A percentile compares a stretch with the other conserved stretches of the same genome.
These are phyloP conservation scores for Caulochytrium protostelioides DNA, from an alignment of 371 early-diverging fungal genomes.

Conservation along the genomic window DNA sequence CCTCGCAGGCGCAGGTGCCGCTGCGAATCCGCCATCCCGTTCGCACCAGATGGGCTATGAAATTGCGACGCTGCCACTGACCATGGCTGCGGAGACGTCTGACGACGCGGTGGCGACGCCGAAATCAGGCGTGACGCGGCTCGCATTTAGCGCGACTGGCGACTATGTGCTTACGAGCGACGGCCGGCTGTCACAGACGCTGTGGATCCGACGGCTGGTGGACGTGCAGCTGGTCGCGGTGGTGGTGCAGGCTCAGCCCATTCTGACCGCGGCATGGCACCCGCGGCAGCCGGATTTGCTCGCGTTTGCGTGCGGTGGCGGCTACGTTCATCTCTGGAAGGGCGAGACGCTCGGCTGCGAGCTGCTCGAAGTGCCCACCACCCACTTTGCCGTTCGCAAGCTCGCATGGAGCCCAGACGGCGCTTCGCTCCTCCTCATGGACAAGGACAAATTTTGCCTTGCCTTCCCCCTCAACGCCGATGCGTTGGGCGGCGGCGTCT, in stretches of 20 bases:
- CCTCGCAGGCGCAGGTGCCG: too few species aligned
- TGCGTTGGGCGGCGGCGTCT: too few species aligned
- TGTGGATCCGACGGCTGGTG: slow-evolving; percentile 40
- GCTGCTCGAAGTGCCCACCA: slow-evolving; percentile 22
- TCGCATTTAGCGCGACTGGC: slow-evolving; percentile 38
- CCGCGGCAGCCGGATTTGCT: slow-evolving; percentile 23
- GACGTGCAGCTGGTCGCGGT: slow-evolving; percentile 17
- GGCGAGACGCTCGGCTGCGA: slow-evolving; percentile 12
- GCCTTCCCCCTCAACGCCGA: slow-evolving; percentile 14
- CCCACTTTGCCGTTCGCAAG: slow-evolving; percentile 13
- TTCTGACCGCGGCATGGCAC: slow-evolving; percentile 32
- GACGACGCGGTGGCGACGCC: slow-evolving; percentile 40
- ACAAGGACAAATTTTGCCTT: slow-evolving; percentile 34
- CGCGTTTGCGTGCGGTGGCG: slow-evolving; percentile 26
- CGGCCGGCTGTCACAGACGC: too few species aligned
- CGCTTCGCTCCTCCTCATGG: slow-evolving; percentile 24
- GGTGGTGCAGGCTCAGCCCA: slow-evolving; percentile 22
- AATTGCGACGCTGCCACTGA: slow-evolving; percentile 15
- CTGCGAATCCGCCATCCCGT: too few species aligned
- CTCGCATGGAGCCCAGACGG: slow-evolving; percentile 34
- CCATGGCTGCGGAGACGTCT: slow-evolving; percentile 17
- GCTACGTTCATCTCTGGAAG: slow-evolving; percentile 31
- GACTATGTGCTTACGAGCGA: slow-evolving; percentile 19
- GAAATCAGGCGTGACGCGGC: slow-evolving; percentile 29
- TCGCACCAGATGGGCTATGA: too few species aligned